Percentiles rank a stretch among this genome's conserved stretches.
Conservation (phyloP, 805 yeast genomes). For the Ogataea sp. region DNA sequence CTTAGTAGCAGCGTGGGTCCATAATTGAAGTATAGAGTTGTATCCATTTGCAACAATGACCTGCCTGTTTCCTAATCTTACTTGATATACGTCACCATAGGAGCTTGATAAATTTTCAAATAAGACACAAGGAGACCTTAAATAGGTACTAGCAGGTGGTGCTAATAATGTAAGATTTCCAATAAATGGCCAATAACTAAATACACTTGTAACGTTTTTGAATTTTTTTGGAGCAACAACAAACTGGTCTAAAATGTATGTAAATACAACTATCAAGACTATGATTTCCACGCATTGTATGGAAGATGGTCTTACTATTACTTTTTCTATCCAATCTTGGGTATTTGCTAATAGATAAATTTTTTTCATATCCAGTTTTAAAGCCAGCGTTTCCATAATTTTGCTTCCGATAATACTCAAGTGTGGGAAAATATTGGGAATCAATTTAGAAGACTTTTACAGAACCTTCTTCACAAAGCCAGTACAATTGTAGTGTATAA, state of each 20-base stretch:
- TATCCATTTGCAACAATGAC: constrained; percentile 64
- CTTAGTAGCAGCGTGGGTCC: constrained; percentile 37
- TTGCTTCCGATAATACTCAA: no score
- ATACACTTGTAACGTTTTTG: constrained; percentile 13
- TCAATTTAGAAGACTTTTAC: no score
- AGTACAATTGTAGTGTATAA: no score
- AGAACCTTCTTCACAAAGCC: no score
- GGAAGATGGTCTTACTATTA: no score
- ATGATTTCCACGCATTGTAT: not conserved
- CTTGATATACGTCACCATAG: constrained; percentile 48
- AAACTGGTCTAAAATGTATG: not conserved
- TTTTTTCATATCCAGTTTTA: no score
- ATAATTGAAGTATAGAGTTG: constrained; percentile 42
- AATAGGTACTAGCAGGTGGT: constrained; percentile 14
- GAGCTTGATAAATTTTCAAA: constrained; percentile 37
- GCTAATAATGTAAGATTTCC: constrained; percentile 16
- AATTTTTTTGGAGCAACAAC: constrained; percentile 2
- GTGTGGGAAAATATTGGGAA: no score
- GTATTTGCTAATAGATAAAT: no score
- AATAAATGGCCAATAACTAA: constrained; percentile 17
- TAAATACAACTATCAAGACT: not conserved
- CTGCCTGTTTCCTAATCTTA: constrained; percentile 48
- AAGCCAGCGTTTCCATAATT: no score
- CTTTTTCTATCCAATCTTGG: no score
- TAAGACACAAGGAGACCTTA: constrained; percentile 35